Percentiles rank a stretch among this genome's conserved stretches.
These are phyloP conservation scores for Epicoccum nigrum DNA, from an alignment of 2,329 filamentous ascomycete species.

Conservation along the genomic window DNA sequence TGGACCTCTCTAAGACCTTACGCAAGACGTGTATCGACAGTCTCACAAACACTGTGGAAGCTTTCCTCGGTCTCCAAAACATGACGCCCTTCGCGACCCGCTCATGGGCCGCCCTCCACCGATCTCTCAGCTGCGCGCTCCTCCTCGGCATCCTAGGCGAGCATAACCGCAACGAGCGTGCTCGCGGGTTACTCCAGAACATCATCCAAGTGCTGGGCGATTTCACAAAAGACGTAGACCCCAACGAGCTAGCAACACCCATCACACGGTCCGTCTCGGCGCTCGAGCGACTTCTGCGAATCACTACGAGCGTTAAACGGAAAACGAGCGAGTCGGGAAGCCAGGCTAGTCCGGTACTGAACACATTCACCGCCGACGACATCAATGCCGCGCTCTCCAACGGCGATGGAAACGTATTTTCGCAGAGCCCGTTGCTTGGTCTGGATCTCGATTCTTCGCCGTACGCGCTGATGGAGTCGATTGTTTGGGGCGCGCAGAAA, in stretches of 20 bases:
- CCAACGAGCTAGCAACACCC: slow-evolving; percentile 55
- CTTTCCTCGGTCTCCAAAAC: slow-evolving; percentile 64
- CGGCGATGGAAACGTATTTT: slow-evolving; percentile 38
- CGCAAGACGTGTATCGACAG: slow-evolving; percentile 62
- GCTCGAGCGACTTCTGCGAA: slow-evolving; percentile 51
- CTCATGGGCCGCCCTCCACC: slow-evolving; percentile 53
- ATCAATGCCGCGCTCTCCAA: slow-evolving; percentile 44
- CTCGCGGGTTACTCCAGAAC: slow-evolving; percentile 53
- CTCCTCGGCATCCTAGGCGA: slow-evolving; percentile 55
- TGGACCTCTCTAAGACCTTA: slow-evolving; percentile 55
- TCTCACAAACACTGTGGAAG: slow-evolving; percentile 63
- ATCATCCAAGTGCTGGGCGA: slow-evolving; percentile 55
- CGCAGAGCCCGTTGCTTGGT: slow-evolving; percentile 44
- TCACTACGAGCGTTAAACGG: slow-evolving; percentile 29
- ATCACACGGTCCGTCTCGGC: slow-evolving; percentile 55
- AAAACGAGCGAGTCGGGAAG: slow-evolving; percentile 33
- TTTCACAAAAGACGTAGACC: slow-evolving; percentile 55
- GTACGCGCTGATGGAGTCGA: slow-evolving; percentile 57
- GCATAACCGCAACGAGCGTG: slow-evolving; percentile 53
- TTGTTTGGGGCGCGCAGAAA: slow-evolving; percentile 52
- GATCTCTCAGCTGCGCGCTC: slow-evolving; percentile 52
- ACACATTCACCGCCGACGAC: slow-evolving; percentile 45
- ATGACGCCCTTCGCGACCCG: slow-evolving; percentile 54
- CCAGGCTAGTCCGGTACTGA: slow-evolving; percentile 29
- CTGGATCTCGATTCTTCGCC: slow-evolving; percentile 52